Percentiles rank a stretch among this genome's conserved stretches.
Evolutionary conservation across 2,329 filamentous ascomycete genomes (phyloP).

Genomic region (Fusarium sp.): DNA sequence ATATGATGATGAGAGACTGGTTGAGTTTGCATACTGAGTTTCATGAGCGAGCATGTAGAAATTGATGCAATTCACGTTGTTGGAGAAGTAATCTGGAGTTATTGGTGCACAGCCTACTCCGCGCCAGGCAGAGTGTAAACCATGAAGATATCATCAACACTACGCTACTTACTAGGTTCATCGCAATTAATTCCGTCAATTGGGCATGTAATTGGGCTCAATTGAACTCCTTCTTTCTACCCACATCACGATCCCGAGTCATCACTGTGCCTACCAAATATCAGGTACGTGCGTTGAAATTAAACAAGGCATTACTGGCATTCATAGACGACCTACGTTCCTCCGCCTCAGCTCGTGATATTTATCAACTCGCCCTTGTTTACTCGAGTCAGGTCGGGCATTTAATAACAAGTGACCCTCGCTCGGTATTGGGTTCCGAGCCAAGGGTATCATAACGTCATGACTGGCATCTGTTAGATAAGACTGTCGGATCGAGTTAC

Average conservation of each 20-base stretch:
- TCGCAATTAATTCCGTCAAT: not conserved
- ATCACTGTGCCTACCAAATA: conserved; percentile 24
- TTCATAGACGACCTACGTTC: conserved; percentile 28
- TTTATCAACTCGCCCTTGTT: conserved; percentile 3
- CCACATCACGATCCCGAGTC: conserved; percentile 21
- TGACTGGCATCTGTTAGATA: conserved; percentile 8
- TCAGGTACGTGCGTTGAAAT: conserved; percentile 16
- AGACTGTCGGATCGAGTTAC: conserved; percentile 10
- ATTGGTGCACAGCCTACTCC: not conserved
- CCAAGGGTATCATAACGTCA: conserved; percentile 20
- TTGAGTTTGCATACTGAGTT: not conserved
- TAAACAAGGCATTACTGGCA: conserved; percentile 29
- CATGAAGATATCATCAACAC: too few species aligned
- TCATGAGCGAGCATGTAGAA: not conserved
- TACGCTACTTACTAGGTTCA: not conserved
- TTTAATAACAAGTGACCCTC: not conserved
- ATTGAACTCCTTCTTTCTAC: not conserved
- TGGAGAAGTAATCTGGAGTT: not conserved
- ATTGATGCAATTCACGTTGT: not conserved
- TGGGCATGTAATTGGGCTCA: not conserved
- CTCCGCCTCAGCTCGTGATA: not conserved
- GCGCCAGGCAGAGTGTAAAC: too few species aligned
- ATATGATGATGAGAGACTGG: not conserved
- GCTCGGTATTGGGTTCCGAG: not conserved
- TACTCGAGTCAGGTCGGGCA: conserved; percentile 14